Evolutionary conservation across 192 early-diverging fungal genomes (phyloP), one percentile per base, ranked within the genome.

Genomic region (Chytriomyces hyalinus): DNA sequence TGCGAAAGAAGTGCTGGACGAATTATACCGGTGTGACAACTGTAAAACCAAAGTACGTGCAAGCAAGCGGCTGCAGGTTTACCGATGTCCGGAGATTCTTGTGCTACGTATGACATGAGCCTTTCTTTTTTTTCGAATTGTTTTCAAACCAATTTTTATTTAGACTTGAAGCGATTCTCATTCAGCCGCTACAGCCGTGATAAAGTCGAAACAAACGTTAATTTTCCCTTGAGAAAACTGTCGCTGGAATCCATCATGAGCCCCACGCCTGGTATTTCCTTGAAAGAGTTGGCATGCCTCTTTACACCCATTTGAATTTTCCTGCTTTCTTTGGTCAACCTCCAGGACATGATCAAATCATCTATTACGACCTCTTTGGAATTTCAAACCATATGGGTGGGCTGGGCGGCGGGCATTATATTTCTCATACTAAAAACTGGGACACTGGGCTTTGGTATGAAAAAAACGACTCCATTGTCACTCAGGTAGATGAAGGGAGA

Each of bases 11-110:
- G 63, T 88, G 46, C 84, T 95, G 4, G 88, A 88, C 22, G 87
- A 88, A 22, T 84, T 86, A 7, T 92, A 94, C 82, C 85, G 89
- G 73, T 95, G 94, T 80, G 83, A 84, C 46, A 79, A 80, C 10
- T 95, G 94, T 74, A 86, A 90, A 65, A 57, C 67, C 67, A 22
- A 36, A 10, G 36, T 64, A 5, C 5, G 53, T 5, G 79, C 83
- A 22, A 78, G 64, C 67, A 89, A 89, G 68, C 47, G 64, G 26
- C 50, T 89, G 51, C 61, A 45, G 28, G 65, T 89, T 7, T 82
- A 80, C 48, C 51, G 73, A 45, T 73, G 53, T 13, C 88, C 88
- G 6, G 73, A 83, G 61, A 64, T 89, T n/a, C 75, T 89, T 7
- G 87, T 89, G 10, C 46, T 89, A 4, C 88, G 88, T 89, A 70